These are phyloP conservation scores for Penicillium freii DNA, from an alignment of 2,329 filamentous ascomycete species.

Conservation along the genomic window DNA sequence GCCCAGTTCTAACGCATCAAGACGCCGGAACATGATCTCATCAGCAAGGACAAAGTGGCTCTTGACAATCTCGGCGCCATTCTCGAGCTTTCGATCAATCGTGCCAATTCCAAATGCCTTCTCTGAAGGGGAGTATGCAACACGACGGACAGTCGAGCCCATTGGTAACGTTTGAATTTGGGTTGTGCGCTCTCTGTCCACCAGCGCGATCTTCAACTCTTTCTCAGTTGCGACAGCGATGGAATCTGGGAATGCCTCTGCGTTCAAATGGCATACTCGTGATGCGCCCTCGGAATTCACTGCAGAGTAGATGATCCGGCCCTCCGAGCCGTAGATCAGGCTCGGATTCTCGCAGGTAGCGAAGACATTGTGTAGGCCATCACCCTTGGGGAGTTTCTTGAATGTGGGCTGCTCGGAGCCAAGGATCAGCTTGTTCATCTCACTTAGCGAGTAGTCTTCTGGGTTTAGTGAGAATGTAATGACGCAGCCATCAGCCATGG, in stretches of 20 bases:
- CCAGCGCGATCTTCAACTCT: conserved; percentile 73
- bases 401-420: conserved; percentile 83
- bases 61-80: conserved; percentile 70
- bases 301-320: conserved; percentile 85
- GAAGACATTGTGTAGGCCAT: conserved; percentile 75
- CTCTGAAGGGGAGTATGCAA: conserved; percentile 77
- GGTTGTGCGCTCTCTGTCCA: conserved; percentile 82
- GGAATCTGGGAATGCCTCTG: conserved; percentile 73
- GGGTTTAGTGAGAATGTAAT: conserved; percentile 74
- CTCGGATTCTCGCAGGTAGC: conserved; percentile 93
- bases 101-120: conserved; percentile 85
- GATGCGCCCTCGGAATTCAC: conserved; percentile 85
- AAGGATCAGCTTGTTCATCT: conserved; percentile 76
- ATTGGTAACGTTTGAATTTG: conserved; percentile 80
- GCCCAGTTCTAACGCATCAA: conserved; percentile 68
- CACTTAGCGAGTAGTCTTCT: conserved; percentile 61
- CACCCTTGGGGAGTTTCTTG: conserved; percentile 68
- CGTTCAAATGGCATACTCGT: conserved; percentile 78
- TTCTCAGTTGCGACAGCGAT: conserved; percentile 76
- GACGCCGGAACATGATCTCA: conserved; percentile 77
- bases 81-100: conserved; percentile 68
- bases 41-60: conserved; percentile 88
- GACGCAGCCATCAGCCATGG: conserved; percentile 89
- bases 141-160: conserved; percentile 76
- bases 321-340: conserved; percentile 85